These are phyloP conservation scores for Fusarium piperis DNA, from an alignment of 2,329 filamentous ascomycete genomes.

Conservation along the genomic window DNA sequence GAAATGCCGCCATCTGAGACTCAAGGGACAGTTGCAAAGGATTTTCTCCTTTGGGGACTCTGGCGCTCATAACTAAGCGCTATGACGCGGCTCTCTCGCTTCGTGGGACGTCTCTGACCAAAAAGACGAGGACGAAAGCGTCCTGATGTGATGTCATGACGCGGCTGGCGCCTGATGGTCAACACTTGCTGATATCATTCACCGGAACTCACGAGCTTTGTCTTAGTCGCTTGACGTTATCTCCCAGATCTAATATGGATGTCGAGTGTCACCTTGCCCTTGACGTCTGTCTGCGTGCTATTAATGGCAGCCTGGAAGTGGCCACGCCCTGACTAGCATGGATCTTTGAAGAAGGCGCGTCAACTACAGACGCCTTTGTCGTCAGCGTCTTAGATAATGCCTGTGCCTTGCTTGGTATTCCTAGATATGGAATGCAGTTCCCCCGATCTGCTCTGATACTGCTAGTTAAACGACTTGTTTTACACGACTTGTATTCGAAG, in stretches of 20 bases:
- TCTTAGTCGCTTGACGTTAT: slow-evolving; percentile 14
- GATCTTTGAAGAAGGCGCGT: neutral
- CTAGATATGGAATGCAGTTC: neutral
- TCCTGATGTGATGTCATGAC: slow-evolving; percentile 20
- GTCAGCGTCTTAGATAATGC: neutral
- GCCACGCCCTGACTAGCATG: neutral
- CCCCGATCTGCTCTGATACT: neutral
- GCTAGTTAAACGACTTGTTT: neutral
- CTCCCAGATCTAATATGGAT: slow-evolving; percentile 11
- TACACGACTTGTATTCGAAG: neutral
- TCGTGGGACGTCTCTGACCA: neutral
- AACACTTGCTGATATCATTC: slow-evolving; percentile 17
- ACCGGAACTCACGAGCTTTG: slow-evolving; percentile 4
- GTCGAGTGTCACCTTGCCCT: slow-evolving; percentile 13
- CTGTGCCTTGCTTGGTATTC: neutral
- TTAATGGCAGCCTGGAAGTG: slow-evolving; percentile 6
- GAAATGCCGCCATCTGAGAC: neutral
- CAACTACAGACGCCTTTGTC: neutral
- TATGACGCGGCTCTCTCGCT: slow-evolving; percentile 2
- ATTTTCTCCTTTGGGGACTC: neutral
- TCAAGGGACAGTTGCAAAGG: neutral
- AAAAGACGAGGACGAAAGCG: neutral
- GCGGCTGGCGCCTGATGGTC: slow-evolving; percentile 8
- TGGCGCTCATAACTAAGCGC: slow-evolving; percentile 17
- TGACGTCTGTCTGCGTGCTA: slow-evolving; percentile 5